Conservation (phyloP, 257 asterid genomes). For the Solanum chilense region DNA sequence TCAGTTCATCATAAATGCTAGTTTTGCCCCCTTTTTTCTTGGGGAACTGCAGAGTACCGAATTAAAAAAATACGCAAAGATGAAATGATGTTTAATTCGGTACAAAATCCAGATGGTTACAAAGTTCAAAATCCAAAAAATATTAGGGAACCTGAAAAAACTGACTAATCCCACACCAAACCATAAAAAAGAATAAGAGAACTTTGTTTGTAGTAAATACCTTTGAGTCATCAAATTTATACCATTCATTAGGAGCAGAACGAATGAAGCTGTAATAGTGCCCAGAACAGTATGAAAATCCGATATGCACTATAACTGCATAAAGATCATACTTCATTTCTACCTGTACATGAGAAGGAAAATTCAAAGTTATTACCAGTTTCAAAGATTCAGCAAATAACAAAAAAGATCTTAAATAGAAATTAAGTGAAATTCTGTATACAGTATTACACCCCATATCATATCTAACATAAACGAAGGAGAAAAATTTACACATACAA, state of each 20-base stretch:
- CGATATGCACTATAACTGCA: constrained; percentile 83
- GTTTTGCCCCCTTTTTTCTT: not conserved
- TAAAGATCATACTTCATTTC: constrained; percentile 56
- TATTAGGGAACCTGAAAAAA: not conserved
- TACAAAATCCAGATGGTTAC: not conserved
- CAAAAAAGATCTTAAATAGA: not conserved
- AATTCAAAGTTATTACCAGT: not conserved
- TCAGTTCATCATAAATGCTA: not conserved
- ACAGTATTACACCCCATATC: not conserved
- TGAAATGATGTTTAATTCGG: not conserved
- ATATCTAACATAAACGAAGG: not conserved
- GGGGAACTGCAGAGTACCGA: not conserved
- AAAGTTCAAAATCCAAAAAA: not conserved
- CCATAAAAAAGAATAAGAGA: not conserved
- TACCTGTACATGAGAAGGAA: constrained; percentile 25
- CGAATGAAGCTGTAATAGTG: constrained; percentile 82
- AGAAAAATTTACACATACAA: not conserved
- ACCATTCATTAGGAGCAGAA: constrained; percentile 52
- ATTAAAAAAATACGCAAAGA: not conserved
- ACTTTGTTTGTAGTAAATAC: constrained; percentile 15
- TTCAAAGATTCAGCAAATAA: not conserved
- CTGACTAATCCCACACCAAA: not conserved
- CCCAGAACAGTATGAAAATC: constrained; percentile 64
- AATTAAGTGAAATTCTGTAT: not conserved
- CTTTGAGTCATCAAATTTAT: constrained; percentile 76